Percentiles rank a stretch among this genome's conserved stretches.
Evolutionary conservation across 1,284 basidiomycete species (phyloP).

Genomic region (Naganishia cerealis): DNA sequence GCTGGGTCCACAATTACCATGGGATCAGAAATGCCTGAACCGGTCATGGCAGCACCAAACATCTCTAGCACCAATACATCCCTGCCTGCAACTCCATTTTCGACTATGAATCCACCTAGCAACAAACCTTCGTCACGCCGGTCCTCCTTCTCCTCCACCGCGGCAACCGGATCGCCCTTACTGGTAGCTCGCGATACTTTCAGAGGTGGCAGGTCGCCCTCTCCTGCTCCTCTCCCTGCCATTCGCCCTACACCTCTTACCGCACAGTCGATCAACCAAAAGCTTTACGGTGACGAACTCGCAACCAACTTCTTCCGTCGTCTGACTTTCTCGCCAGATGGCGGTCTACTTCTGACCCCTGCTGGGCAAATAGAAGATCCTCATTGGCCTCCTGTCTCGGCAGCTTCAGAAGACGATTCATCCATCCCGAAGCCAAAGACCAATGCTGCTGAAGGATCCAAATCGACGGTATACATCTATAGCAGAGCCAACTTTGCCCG

Average conservation of each 20-base stretch:
- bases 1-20: constrained; percentile 64
- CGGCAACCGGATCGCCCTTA: constrained; percentile 50
- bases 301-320: constrained; percentile 95
- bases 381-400: constrained; percentile 57
- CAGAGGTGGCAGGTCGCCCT: constrained; percentile 75
- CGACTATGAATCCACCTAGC: constrained; percentile 51
- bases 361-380: constrained; percentile 95
- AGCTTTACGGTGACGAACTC: constrained; percentile 90
- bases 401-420: constrained; percentile 40
- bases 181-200: constrained; percentile 42
- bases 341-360: constrained; percentile 86
- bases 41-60: constrained; percentile 55
- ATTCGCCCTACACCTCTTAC: constrained; percentile 60
- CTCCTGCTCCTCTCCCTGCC: constrained; percentile 81
- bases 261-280: constrained; percentile 57
- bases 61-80: constrained; percentile 62
- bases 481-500: constrained; percentile 88
- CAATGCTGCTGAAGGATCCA: constrained; percentile 58
- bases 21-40: constrained; percentile 59
- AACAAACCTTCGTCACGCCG: constrained; percentile 65
- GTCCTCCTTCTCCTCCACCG: constrained; percentile 74
- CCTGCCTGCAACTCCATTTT: constrained; percentile 49
- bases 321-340: constrained; percentile 90
- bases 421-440: constrained; percentile 37
- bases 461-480: constrained; percentile 85